Evolutionary conservation across 257 asterid genomes (phyloP).

Genomic region (Penstemon barbatus): DNA sequence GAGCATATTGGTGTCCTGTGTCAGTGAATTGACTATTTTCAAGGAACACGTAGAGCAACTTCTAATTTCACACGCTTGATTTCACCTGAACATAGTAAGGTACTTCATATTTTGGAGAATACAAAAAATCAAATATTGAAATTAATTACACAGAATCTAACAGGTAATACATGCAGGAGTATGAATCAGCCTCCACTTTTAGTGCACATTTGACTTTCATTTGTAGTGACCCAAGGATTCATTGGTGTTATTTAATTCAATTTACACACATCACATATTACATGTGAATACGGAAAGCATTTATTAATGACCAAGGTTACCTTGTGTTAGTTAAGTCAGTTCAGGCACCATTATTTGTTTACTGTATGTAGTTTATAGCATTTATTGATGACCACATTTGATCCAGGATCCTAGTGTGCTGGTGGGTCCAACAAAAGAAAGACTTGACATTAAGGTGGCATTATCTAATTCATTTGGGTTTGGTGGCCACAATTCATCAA

Average conservation of each 20-base stretch:
- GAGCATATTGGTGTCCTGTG: neutral
- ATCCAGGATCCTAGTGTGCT: conserved; percentile 70
- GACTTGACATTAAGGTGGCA: conserved; percentile 72
- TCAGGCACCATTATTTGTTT: conserved; percentile 14
- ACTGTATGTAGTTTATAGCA: conserved; percentile 1
- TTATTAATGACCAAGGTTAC: conserved; percentile 9
- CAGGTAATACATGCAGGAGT: neutral
- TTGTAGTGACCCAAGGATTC: conserved; percentile 16
- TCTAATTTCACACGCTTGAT: neutral
- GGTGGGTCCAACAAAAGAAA: conserved; percentile 79
- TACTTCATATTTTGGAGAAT: conserved; percentile 14
- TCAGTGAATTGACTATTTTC: neutral
- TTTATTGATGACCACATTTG: conserved; percentile 28
- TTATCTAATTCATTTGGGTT: conserved; percentile 90
- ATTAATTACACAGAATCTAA: neutral
- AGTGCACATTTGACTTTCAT: conserved; percentile 2
- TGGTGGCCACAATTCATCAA: conserved; percentile 94
- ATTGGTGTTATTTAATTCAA: conserved; percentile 9
- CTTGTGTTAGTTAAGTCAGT: conserved; percentile 4
- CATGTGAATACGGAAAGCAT: conserved; percentile 2
- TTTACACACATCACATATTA: conserved; percentile 2
- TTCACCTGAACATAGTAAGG: conserved; percentile 15
- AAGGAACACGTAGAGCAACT: neutral
- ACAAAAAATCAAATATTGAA: conserved; percentile 1
- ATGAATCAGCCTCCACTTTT: conserved; percentile 3